Evolutionary conservation across 129 eudicot species (phyloP).

Genomic region (Flaveria robusta): DNA sequence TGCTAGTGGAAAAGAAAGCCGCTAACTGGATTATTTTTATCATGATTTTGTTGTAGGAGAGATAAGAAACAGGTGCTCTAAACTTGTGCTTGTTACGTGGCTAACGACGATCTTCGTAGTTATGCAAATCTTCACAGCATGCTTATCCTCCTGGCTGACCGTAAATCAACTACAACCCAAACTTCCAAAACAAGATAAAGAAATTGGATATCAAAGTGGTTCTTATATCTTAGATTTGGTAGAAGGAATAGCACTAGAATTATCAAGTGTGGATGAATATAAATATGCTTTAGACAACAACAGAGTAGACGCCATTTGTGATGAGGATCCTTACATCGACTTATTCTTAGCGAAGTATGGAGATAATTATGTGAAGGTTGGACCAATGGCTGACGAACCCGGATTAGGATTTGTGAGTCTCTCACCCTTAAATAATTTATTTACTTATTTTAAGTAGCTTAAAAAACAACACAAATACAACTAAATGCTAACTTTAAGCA

Average conservation of each 20-base stretch:
- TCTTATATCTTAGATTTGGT: constrained; percentile 9
- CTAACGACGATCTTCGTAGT: constrained; percentile 19
- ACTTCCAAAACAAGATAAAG: constrained; percentile 13
- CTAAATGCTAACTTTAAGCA: too few species aligned
- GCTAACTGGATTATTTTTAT: background rate
- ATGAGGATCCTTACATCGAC: constrained; percentile 29
- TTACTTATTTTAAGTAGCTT: too few species aligned
- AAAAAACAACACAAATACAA: too few species aligned
- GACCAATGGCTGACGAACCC: constrained; percentile 13
- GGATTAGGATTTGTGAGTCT: constrained; percentile 31
- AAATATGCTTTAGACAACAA: background rate
- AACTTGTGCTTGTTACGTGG: constrained; percentile 29
- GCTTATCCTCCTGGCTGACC: constrained; percentile 27
- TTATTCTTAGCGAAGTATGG: constrained; percentile 25
- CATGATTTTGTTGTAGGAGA: constrained; percentile 23
- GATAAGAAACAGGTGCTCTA: constrained; percentile 23
- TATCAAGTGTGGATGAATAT: constrained; percentile 20
- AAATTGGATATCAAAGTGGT: constrained; percentile 22
- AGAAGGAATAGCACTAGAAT: background rate
- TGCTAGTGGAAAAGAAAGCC: too few species aligned
- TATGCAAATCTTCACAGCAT: constrained; percentile 23
- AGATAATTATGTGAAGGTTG: constrained; percentile 21
- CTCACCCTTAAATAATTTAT: background rate
- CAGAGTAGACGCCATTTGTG: constrained; percentile 14
- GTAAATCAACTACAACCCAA: constrained; percentile 24